Evolutionary conservation across 2,329 filamentous ascomycete species (phyloP).

Genomic region (Fusarium equiseti): DNA sequence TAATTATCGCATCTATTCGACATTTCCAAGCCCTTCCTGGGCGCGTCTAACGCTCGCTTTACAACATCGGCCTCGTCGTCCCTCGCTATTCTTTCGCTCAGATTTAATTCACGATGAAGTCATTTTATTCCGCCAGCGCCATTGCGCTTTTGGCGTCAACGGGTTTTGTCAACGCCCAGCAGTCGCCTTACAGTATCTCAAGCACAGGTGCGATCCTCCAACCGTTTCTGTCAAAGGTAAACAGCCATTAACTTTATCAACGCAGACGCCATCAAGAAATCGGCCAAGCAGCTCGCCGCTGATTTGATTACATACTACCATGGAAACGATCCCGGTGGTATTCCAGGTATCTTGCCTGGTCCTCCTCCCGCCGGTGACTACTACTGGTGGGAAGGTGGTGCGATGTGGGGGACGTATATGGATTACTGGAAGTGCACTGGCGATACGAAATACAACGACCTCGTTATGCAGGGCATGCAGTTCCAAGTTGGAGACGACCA

Average conservation of each 20-base stretch:
- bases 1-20: conserved; percentile 8
- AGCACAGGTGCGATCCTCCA: conserved; percentile 33
- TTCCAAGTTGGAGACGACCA: conserved; percentile 65
- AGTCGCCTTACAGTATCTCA: conserved; percentile 43
- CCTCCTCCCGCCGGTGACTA: conserved; percentile 62
- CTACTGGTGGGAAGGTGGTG: conserved; percentile 76
- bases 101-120: conserved; percentile 40
- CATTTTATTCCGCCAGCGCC: conserved; percentile 30
- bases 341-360: conserved; percentile 62
- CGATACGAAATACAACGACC: conserved; percentile 68
- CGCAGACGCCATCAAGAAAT: conserved; percentile 55
- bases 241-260: conserved; percentile 29
- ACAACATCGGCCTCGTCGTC: conserved; percentile 3
- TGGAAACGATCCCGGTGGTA: conserved; percentile 59
- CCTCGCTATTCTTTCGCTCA: conserved; percentile 17
- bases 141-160: conserved; percentile 42
- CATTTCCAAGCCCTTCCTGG: conserved; percentile 26
- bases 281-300: conserved; percentile 56
- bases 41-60: conserved; percentile 36
- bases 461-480: conserved; percentile 63
- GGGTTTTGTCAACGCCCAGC: conserved; percentile 41
- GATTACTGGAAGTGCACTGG: conserved; percentile 75
- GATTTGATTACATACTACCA: conserved; percentile 62
- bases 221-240: neutral
- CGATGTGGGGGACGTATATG: conserved; percentile 71